Conservation (phyloP, 2,329 filamentous ascomycete genomes). For the Curvularia verruculosa region DNA sequence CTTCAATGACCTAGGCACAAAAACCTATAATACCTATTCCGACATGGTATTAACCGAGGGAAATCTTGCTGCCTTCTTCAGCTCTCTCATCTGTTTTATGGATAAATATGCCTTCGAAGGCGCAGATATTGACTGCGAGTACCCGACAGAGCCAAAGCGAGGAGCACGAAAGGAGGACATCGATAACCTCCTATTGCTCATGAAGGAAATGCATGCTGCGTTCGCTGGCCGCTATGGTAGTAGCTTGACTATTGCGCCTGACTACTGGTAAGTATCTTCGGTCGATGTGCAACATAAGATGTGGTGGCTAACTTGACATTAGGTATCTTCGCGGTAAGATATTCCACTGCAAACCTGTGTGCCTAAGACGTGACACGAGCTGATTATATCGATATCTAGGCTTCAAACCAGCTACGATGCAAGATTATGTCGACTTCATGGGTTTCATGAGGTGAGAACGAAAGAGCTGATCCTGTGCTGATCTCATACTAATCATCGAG, state of each 20-base stretch:
- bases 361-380: too few species aligned
- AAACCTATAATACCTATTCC: conserved; percentile 29
- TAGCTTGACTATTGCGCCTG: conserved; percentile 23
- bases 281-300: too few species aligned
- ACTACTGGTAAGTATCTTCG: conserved; percentile 37
- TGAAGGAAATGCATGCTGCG: conserved; percentile 24
- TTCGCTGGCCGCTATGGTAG: conserved; percentile 35
- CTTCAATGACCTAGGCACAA: conserved; percentile 47
- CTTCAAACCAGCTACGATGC: conserved; percentile 46
- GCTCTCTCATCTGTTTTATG: conserved; percentile 46
- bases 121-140: conserved; percentile 56
- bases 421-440: conserved; percentile 43
- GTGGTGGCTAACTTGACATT: too few species aligned
- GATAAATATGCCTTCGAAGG: conserved; percentile 52
- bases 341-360: too few species aligned
- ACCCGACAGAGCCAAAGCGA: conserved; percentile 43
- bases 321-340: too few species aligned
- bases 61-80: background rate
- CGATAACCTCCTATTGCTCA: conserved; percentile 30
- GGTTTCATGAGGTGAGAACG: conserved; percentile 42
- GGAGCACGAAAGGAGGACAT: conserved; percentile 46
- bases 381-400: too few species aligned
- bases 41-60: conserved; percentile 35
- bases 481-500: too few species aligned
- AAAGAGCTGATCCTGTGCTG: conserved; percentile 33